phyloP scores from a whole-genome alignment of 2,329 filamentous ascomycete genomes.

The Truncatella angustata region DNA sequence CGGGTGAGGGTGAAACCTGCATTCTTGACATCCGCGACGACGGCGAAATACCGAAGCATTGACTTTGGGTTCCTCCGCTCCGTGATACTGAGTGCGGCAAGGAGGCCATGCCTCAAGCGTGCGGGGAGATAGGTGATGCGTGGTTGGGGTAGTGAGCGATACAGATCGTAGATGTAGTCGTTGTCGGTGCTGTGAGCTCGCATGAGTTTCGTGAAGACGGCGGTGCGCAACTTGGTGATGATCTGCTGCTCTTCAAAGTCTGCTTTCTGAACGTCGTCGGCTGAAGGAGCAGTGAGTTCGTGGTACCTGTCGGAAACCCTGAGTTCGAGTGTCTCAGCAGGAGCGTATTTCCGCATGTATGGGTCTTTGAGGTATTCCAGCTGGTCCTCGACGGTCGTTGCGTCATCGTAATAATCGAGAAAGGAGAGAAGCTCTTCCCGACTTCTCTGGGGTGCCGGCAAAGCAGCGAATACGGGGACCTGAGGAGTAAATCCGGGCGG shows the following conservation, averaged over 20 bases:
- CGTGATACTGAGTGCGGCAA: constrained; percentile 67
- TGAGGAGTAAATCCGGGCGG: no score
- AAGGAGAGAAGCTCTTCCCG: constrained; percentile 50
- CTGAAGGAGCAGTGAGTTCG: constrained; percentile 46
- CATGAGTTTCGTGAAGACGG: constrained; percentile 39
- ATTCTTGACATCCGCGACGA: constrained; percentile 79
- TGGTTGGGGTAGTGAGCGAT: constrained; percentile 49
- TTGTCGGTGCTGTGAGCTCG: constrained; percentile 39
- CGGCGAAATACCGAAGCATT: constrained; percentile 79
- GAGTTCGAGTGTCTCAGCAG: constrained; percentile 46
- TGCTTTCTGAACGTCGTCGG: constrained; percentile 35
- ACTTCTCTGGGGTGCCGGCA: constrained; percentile 1
- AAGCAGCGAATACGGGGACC: neutral
- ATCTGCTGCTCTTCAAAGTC: constrained; percentile 33
- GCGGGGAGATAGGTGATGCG: constrained; percentile 50
- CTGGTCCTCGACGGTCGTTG: constrained; percentile 50
- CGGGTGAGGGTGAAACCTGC: constrained; percentile 66
- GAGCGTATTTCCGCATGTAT: constrained; percentile 52
- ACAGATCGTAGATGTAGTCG: constrained; percentile 47
- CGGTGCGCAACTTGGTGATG: constrained; percentile 38
- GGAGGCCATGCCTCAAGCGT: constrained; percentile 57
- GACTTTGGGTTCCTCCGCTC: constrained; percentile 53
- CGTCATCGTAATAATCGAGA: constrained; percentile 46
- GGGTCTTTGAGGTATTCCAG: constrained; percentile 52
- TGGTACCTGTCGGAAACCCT: constrained; percentile 48